These are phyloP conservation scores for Aspergillus fructus DNA, from an alignment of 2,329 filamentous ascomycete genomes.

Conservation along the genomic window DNA sequence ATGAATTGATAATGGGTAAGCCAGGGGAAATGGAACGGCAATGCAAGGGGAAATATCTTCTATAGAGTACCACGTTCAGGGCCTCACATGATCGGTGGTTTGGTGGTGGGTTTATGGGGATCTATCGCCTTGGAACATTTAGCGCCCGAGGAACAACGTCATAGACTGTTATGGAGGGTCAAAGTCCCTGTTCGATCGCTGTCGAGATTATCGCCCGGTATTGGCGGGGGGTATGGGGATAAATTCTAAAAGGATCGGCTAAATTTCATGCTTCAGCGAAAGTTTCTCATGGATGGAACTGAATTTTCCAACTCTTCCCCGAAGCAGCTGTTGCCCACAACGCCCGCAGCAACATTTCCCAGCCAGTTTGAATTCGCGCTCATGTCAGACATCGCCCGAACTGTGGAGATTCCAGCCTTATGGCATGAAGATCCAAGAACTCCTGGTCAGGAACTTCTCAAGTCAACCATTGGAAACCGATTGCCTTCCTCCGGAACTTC, in stretches of 20 bases:
- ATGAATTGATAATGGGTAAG: neutral
- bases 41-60: neutral
- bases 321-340: neutral
- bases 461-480: neutral
- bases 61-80: slow-evolving; percentile 5
- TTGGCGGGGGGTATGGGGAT: neutral
- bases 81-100: slow-evolving; percentile 9
- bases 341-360: neutral
- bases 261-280: neutral
- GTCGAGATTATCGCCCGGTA: neutral
- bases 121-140: neutral
- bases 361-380: neutral
- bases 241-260: neutral
- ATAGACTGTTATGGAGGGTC: neutral
- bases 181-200: neutral
- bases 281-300: neutral
- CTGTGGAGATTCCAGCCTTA: neutral
- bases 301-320: neutral
- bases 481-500: neutral
- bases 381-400: neutral
- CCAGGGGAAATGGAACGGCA: neutral
- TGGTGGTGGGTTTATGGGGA: neutral
- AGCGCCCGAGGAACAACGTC: slow-evolving; percentile 6
- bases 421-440: neutral
- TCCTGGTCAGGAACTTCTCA: neutral